Base-by-base conservation (phyloP, 352 stramenopile species). In the Globisporangium parvum region DNA sequence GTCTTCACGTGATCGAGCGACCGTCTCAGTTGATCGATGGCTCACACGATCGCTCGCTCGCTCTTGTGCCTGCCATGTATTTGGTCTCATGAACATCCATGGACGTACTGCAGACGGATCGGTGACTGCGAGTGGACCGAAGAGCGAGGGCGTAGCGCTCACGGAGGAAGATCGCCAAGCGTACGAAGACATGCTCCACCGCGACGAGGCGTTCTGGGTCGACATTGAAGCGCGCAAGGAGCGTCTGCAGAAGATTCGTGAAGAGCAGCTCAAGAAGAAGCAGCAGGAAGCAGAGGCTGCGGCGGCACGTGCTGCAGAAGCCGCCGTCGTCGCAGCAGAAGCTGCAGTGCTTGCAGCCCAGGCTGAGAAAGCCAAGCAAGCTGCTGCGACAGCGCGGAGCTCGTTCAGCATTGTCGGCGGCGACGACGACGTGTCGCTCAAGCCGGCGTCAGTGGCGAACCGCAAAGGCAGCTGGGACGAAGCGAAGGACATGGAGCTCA, bases 171-270 rank as follows among this genome's bases (percentile, higher is more conserved):
- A 95, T 59, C 75, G 78, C 14, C 78, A 92, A 50, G 82, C 82
- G 31, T 95, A 95, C 35, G 85, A 95, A 66, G 80, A 93, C 33
- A 95, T 95, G 85, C 69, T 95, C 57, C 79, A 91, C 53, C 80
- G 84, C 14, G 85, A 95, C 56, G 82, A 93, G 62, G 73, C 77
- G 3, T 95, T 95, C 55, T 95, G 85, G 85, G 74, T 71, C 17
- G 85, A 93, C 31, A 95, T 95, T 58, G 85, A 91, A 59, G 77
- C 79, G 37, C 63, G 85, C 28, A 95, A 95, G 53, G 74, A 73
- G 40, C 60, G 82, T 11, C 63, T 91, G 18, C 75, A 91, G 64
- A 84, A 80, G 55, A 62, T 82, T 58, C 80, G 81, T 28, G 80
- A 91, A 51, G 78, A 89, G 33, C 79, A 88, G 49, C 21, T 73